Conservation (phyloP, 2,329 filamentous ascomycete genomes). For the Colletotrichum trifolii region DNA sequence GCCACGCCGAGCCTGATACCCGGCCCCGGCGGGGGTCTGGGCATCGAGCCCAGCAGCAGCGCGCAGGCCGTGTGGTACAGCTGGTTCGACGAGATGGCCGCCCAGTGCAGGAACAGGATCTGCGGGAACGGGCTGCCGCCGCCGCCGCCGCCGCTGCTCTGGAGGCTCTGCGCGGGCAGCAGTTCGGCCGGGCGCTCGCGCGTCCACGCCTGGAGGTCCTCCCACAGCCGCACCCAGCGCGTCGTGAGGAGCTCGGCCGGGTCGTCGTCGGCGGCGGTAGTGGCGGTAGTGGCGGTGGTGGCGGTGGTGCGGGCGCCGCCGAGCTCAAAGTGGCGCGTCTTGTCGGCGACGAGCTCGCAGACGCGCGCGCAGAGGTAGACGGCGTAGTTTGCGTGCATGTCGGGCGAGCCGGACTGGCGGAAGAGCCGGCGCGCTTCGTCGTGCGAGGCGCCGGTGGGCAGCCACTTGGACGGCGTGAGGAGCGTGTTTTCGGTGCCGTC, state of each 20-base stretch:
- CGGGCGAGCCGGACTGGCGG: slow-evolving; percentile 46
- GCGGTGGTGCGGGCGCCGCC: slow-evolving; percentile 58
- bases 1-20: slow-evolving; percentile 38
- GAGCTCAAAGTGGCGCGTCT: slow-evolving; percentile 60
- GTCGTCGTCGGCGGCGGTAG: slow-evolving; percentile 34
- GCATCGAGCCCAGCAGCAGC: slow-evolving; percentile 59
- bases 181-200: slow-evolving; percentile 58
- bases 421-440: slow-evolving; percentile 51
- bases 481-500: slow-evolving; percentile 62
- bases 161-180: slow-evolving; percentile 55
- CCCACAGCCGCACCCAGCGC: slow-evolving; percentile 61
- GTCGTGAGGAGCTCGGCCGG: slow-evolving; percentile 45
- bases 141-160: slow-evolving; percentile 36
- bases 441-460: slow-evolving; percentile 51
- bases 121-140: slow-evolving; percentile 56
- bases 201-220: slow-evolving; percentile 61
- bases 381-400: slow-evolving; percentile 69
- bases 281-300: slow-evolving; percentile 38
- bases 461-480: slow-evolving; percentile 61
- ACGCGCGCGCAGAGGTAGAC: slow-evolving; percentile 66
- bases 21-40: slow-evolving; percentile 38
- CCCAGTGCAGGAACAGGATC: slow-evolving; percentile 63
- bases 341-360: slow-evolving; percentile 61
- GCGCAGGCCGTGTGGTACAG: slow-evolving; percentile 67
- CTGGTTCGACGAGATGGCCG: slow-evolving; percentile 67